phyloP scores from a whole-genome alignment of 805 yeast species.

The Metschnikowia cerradonensis region DNA sequence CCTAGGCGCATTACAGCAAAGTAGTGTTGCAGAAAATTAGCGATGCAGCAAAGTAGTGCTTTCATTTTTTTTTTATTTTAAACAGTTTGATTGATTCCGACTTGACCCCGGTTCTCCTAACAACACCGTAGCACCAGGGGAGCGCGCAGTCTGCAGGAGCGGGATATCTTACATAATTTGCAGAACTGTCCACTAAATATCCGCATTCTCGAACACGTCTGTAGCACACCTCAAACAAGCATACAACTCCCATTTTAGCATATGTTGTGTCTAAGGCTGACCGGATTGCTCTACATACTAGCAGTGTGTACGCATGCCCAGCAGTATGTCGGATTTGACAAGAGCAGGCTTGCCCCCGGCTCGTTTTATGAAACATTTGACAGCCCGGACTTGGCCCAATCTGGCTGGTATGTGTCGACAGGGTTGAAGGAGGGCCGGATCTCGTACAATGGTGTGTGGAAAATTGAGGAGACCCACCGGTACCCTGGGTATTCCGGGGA shows the following conservation, averaged over 20 bases:
- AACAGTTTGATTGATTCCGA: background rate
- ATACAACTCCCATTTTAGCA: background rate
- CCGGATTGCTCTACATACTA: background rate
- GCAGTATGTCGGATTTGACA: conserved; percentile 34
- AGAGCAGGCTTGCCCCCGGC: conserved; percentile 29
- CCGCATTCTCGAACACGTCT: background rate
- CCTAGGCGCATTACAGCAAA: background rate
- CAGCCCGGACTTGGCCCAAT: conserved; percentile 19
- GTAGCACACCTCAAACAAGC: background rate
- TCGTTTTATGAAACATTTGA: conserved; percentile 67
- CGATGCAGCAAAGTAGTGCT: no score
- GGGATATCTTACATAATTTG: background rate
- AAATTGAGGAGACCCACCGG: conserved; percentile 53
- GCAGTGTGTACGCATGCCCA: conserved; percentile 4
- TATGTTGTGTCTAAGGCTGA: background rate
- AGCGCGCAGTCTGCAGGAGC: no score
- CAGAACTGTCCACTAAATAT: background rate
- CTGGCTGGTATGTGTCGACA: conserved; percentile 50
- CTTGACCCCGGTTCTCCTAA: background rate
- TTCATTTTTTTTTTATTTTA: no score
- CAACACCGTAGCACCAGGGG: no score
- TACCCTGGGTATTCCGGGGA: conserved; percentile 63
- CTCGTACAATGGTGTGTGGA: conserved; percentile 74
- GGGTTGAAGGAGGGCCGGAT: conserved; percentile 48
- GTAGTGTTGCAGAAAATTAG: no score